Evolutionary conservation across 2,329 filamentous ascomycete species (phyloP).

Genomic region (Talaromyces sp.): DNA sequence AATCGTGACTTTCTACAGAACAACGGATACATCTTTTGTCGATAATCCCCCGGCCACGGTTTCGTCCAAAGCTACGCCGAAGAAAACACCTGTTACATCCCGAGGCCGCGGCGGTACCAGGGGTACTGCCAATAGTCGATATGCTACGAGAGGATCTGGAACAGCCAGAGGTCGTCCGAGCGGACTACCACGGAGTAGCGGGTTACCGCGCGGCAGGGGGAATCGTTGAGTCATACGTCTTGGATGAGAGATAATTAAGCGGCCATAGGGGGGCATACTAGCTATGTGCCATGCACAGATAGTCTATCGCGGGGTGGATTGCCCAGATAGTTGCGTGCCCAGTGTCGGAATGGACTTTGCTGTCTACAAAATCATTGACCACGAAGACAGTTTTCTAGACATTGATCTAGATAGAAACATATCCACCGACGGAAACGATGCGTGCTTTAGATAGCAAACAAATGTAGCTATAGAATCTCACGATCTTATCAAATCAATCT

Average conservation of each 20-base stretch:
- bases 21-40: conserved; percentile 86
- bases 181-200: conserved; percentile 38
- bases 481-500: background rate
- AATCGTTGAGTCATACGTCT: conserved; percentile 30
- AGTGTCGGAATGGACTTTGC: background rate
- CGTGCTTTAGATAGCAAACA: background rate
- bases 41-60: conserved; percentile 67
- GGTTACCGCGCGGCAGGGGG: conserved; percentile 41
- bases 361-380: background rate
- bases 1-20: conserved; percentile 52
- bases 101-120: conserved; percentile 28
- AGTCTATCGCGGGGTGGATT: background rate
- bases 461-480: background rate
- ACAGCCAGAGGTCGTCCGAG: conserved; percentile 36
- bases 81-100: conserved; percentile 28
- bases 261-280: background rate
- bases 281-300: background rate
- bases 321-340: background rate
- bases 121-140: conserved; percentile 33
- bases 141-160: conserved; percentile 37
- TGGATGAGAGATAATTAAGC: background rate
- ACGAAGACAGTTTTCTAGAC: background rate
- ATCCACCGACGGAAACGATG: background rate
- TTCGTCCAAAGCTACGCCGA: conserved; percentile 49
- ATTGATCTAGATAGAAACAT: background rate